phyloP scores from a whole-genome alignment of 306 rosid genomes.

The Castanea sativa region DNA sequence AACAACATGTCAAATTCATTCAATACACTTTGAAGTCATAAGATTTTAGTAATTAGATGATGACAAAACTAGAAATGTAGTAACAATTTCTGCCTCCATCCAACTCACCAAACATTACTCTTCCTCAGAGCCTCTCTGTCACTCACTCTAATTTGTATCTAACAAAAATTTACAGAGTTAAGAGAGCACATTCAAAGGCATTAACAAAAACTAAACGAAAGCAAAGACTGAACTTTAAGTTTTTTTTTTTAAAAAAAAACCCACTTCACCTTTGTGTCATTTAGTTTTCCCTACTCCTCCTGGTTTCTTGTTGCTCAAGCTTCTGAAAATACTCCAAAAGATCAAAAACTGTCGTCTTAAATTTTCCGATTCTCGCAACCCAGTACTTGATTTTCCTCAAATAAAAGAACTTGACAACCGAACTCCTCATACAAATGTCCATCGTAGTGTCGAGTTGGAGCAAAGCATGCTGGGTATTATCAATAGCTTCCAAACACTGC shows the following conservation, averaged over 20 bases:
- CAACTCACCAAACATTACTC: not conserved
- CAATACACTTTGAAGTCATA: too few relatives aligned
- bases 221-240: not conserved
- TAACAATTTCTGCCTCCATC: too few relatives aligned
- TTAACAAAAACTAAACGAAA: not conserved
- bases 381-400: not conserved
- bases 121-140: not conserved
- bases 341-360: not conserved
- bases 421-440: not conserved
- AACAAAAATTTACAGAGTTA: not conserved
- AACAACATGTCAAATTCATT: too few relatives aligned
- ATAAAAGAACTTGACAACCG: not conserved
- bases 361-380: not conserved
- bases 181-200: not conserved
- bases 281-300: not conserved
- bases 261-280: not conserved
- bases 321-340: constrained; percentile 5
- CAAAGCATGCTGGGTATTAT: not conserved
- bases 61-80: too few relatives aligned
- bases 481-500: constrained; percentile 2
- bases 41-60: too few relatives aligned
- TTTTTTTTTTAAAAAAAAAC: not conserved
- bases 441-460: not conserved
- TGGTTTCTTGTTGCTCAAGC: not conserved
- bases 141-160: not conserved